Percentiles rank a stretch among this genome's conserved stretches.
phyloP scores from a whole-genome alignment of 1,284 basidiomycete genomes.

The Marasmius fiardii region DNA sequence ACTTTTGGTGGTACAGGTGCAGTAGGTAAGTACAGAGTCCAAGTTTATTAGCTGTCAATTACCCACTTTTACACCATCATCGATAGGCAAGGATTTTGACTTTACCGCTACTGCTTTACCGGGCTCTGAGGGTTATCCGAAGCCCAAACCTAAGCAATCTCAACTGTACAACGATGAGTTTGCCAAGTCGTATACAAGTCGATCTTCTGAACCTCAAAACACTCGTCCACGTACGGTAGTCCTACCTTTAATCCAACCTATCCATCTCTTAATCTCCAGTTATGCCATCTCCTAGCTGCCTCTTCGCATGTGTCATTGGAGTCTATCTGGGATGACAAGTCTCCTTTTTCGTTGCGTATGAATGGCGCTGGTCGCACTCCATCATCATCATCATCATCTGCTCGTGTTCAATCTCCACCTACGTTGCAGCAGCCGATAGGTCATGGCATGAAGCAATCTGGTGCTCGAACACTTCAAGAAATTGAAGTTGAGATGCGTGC shows the following conservation, averaged over 20 bases:
- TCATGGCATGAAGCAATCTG: conserved; percentile 34
- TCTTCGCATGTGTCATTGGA: conserved; percentile 53
- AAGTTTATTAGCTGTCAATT: conserved; percentile 8
- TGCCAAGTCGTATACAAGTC: neutral
- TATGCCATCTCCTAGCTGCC: conserved; percentile 9
- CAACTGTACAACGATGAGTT: neutral
- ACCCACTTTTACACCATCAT: conserved; percentile 12
- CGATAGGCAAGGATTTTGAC: conserved; percentile 88
- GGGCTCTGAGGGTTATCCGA: conserved; percentile 3
- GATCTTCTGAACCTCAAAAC: conserved; percentile 1
- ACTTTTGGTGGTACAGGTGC: conserved; percentile 79
- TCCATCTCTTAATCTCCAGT: neutral
- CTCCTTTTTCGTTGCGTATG: conserved; percentile 61
- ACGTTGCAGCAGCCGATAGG: conserved; percentile 26
- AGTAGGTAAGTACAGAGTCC: conserved; percentile 54
- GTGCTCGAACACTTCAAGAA: conserved; percentile 83
- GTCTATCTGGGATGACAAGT: conserved; percentile 77
- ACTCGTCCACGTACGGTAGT: conserved; percentile 14
- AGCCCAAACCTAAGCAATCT: neutral
- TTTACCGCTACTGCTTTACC: conserved; percentile 58
- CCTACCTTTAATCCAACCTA: conserved; percentile 14
- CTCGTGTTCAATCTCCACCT: conserved; percentile 23
- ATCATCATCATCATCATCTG: conserved; percentile 29
- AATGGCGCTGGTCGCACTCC: conserved; percentile 43
- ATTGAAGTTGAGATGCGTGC: conserved; percentile 90